Base-by-base conservation (phyloP, 176 grass and related monocot species). In the Juncus inflexus region DNA sequence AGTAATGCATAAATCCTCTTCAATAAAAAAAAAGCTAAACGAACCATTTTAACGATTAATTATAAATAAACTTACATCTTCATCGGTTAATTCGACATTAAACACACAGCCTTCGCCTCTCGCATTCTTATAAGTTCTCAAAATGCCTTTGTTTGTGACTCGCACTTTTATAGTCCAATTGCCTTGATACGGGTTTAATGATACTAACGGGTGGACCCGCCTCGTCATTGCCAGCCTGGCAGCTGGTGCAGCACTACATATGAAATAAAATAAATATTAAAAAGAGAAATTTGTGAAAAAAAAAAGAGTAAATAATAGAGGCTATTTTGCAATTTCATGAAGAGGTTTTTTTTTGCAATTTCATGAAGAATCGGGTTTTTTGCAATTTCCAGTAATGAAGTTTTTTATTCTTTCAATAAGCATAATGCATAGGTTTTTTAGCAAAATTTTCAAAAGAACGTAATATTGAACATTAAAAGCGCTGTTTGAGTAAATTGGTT, bases 111-210 rank as follows among this genome's bases (percentile, higher is more conserved):
- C 94, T 84, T 92, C 94, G 65, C 94, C 94, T 55, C 77, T 86
- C 9, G 79, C 82, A 80, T 99, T 99, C 76, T 62, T 86, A 70
- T 89, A 99, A 9, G 80, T 72, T 43, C 94, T 86, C 55, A 99
- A 69, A 50, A 84, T 92, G 12, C 94, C 94, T 72, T 99, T 99
- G 78, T 59, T 92, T 50, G 94, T 99, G 40, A 99, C 83, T 40
- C 94, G 85, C 64, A 99, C 94, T 65, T 92, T 99, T 70, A 99
- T 99, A 64, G 90, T 78, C 94, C 94, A 99, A 36, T 89, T 99
- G 7, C 94, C 94, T 64, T 99, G 94, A 47, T 99, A 99, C 0
- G 94, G 94, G 40, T 99, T 99, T 40, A 99, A 74, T 6, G 88
- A 80, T 53, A 92, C 79, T 77, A 99, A 64, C 16, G 94, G 94